A percentile compares a stretch with the other conserved stretches of the same genome.
phyloP scores from a whole-genome alignment of 2,329 filamentous ascomycete genomes.

The Exophiala xenobiotica region DNA sequence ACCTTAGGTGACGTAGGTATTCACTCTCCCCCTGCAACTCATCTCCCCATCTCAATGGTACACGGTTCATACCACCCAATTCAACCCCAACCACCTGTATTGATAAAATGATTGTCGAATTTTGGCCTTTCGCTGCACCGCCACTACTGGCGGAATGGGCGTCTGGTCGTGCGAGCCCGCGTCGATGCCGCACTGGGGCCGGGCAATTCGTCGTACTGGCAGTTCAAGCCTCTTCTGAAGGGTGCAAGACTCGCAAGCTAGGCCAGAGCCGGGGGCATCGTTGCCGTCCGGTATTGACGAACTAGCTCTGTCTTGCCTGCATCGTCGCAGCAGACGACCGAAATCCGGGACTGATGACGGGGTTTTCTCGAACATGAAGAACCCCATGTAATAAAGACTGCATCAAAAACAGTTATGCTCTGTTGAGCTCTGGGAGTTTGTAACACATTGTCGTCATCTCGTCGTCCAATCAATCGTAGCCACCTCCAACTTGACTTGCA shows the following conservation, averaged over 20 bases:
- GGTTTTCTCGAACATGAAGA: not conserved
- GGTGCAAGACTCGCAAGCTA: too few relatives aligned
- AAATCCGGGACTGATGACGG: not conserved
- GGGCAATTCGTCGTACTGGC: not conserved
- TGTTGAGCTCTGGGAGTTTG: slow-evolving; percentile 10
- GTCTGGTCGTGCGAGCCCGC: not conserved
- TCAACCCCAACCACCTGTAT: slow-evolving; percentile 1
- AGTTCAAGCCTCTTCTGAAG: not conserved
- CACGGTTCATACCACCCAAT: not conserved
- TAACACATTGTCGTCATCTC: slow-evolving; percentile 5
- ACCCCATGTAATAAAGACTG: slow-evolving; percentile 7
- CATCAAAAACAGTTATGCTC: slow-evolving; percentile 15
- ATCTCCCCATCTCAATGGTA: not conserved
- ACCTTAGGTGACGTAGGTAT: too few relatives aligned
- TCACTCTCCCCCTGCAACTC: too few relatives aligned
- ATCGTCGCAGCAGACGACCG: not conserved
- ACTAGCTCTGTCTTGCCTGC: not conserved
- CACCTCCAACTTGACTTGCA: slow-evolving; percentile 82
- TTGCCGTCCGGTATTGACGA: not conserved
- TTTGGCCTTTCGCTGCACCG: not conserved
- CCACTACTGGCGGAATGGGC: not conserved
- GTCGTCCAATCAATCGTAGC: slow-evolving; percentile 56
- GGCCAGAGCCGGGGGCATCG: too few relatives aligned
- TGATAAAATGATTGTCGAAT: slow-evolving; percentile 5
- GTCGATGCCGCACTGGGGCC: not conserved